phyloP scores from a whole-genome alignment of 176 grass and related monocot genomes.

The Rhynchospora pubera region DNA sequence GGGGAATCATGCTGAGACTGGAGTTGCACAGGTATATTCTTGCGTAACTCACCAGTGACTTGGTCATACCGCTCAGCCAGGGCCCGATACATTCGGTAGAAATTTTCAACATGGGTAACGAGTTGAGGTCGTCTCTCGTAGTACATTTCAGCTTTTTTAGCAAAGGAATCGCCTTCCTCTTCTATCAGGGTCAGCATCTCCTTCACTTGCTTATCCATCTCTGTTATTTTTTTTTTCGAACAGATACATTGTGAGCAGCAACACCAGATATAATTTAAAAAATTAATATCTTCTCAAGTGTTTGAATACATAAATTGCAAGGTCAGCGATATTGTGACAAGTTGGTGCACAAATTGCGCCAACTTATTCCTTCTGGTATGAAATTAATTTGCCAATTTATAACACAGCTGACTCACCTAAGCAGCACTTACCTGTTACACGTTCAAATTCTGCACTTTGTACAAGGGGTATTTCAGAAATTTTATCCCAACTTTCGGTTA shows the following conservation, averaged over 20 bases:
- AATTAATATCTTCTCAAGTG: not conserved
- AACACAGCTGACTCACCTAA: not conserved
- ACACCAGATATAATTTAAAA: not conserved
- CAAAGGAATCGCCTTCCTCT: slow-evolving; percentile 90
- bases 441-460: not conserved
- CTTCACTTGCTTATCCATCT: slow-evolving; percentile 90
- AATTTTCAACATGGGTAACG: slow-evolving; percentile 71
- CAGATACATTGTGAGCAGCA: not conserved
- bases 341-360: not conserved
- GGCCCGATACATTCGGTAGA: slow-evolving; percentile 90
- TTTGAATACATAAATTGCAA: not conserved
- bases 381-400: not conserved
- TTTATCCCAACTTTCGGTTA: not conserved
- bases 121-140: slow-evolving; percentile 62
- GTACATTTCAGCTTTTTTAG: slow-evolving; percentile 95
- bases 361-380: not conserved
- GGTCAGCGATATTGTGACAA: not conserved
- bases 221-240: slow-evolving; percentile 25
- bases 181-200: slow-evolving; percentile 87
- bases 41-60: slow-evolving; percentile 77
- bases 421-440: not conserved
- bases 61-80: slow-evolving; percentile 95
- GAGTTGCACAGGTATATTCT: slow-evolving; percentile 59
- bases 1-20: slow-evolving; percentile 48
- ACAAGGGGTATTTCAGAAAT: not conserved